phyloP scores from a whole-genome alignment of 495 filamentous ascomycete species.

The Margaritispora aquatica region DNA sequence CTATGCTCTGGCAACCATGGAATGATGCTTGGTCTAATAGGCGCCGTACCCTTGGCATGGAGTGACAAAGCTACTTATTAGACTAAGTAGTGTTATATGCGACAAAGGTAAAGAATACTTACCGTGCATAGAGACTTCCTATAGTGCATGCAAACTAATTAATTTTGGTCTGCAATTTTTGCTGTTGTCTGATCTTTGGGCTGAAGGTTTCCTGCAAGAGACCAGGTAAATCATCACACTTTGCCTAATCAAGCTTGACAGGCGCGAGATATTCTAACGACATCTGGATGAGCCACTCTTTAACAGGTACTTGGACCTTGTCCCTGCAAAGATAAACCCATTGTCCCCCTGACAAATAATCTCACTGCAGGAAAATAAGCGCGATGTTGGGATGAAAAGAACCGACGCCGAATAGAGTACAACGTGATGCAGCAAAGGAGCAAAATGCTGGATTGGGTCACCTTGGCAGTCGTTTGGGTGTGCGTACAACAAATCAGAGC shows the following conservation, averaged over 20 bases:
- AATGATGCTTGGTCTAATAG: background rate
- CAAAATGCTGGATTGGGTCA: background rate
- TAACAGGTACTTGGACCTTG: background rate
- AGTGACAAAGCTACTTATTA: background rate
- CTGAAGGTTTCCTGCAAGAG: background rate
- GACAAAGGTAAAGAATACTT: background rate
- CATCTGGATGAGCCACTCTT: background rate
- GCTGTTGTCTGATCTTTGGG: background rate
- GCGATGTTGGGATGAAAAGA: background rate
- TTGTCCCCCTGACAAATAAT: background rate
- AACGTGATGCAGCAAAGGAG: background rate
- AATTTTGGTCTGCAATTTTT: no score
- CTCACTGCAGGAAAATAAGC: background rate
- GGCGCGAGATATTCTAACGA: background rate
- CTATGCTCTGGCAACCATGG: background rate
- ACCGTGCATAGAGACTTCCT: background rate
- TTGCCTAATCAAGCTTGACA: background rate
- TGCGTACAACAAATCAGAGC: background rate
- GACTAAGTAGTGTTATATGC: background rate
- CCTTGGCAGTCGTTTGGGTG: background rate
- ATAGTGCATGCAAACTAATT: background rate
- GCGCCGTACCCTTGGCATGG: background rate
- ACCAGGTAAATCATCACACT: background rate
- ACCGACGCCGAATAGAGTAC: background rate
- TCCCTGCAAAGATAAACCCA: background rate